Conservation (phyloP, 805 yeast genomes). For the Kodamaea neixiangensis region DNA sequence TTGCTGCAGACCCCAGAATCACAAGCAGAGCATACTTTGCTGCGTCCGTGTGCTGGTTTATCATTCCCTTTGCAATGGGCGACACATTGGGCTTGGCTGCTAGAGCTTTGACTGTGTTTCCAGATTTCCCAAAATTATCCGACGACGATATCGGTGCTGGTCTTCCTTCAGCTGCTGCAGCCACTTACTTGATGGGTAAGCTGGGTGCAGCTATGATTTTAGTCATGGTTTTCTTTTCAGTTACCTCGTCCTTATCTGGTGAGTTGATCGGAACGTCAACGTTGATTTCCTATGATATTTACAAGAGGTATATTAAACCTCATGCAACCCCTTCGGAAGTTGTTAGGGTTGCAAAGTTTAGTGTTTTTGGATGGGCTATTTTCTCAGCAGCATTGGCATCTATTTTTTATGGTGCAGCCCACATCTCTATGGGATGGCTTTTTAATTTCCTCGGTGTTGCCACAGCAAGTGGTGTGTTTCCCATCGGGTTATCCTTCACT, state of each 20-base stretch:
- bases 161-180: slow-evolving; percentile 22
- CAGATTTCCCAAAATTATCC: slow-evolving; percentile 21
- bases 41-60: slow-evolving; percentile 28
- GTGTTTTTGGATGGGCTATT: slow-evolving; percentile 24
- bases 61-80: slow-evolving; percentile 28
- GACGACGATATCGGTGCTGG: slow-evolving; percentile 22
- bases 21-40: slow-evolving; percentile 26
- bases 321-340: slow-evolving; percentile 26
- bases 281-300: slow-evolving; percentile 28
- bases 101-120: slow-evolving; percentile 25
- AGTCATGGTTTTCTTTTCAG: slow-evolving; percentile 40
- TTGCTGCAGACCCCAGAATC: slow-evolving; percentile 24
- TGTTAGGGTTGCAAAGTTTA: slow-evolving; percentile 22
- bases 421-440: slow-evolving; percentile 37
- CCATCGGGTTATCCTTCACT: slow-evolving; percentile 24
- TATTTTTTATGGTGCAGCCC: slow-evolving; percentile 26
- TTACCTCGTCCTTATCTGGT: slow-evolving; percentile 43
- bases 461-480: slow-evolving; percentile 29
- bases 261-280: slow-evolving; percentile 45
- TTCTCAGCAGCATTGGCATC: slow-evolving; percentile 23
- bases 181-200: slow-evolving; percentile 26
- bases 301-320: slow-evolving; percentile 26
- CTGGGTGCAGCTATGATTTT: slow-evolving; percentile 29
- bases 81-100: slow-evolving; percentile 41
- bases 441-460: slow-evolving; percentile 34